Evolutionary conservation across 78 protist species (phyloP).

Genomic region (Salpingoeca rosetta): DNA sequence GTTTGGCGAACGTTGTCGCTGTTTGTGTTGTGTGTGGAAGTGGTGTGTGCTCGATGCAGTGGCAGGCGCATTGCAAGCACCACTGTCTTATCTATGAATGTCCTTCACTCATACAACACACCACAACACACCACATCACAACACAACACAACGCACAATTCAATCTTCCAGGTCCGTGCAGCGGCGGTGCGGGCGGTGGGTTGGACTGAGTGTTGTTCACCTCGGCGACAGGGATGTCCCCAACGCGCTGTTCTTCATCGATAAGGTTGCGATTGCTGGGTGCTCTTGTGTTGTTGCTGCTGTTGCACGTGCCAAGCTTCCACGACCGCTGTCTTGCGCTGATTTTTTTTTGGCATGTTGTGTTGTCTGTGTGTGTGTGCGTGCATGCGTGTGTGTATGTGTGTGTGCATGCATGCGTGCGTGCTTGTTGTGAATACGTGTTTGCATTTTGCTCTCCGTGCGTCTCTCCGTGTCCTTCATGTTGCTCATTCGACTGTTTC

Average conservation of each 20-base stretch:
- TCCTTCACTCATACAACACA: too few species aligned
- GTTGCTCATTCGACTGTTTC: too few species aligned
- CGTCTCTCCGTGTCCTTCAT: too few species aligned
- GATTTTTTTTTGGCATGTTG: not conserved
- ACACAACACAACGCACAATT: too few species aligned
- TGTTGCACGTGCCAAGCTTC: not conserved
- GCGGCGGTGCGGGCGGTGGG: slow-evolving; percentile 52
- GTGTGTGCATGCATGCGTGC: not conserved
- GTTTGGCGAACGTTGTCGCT: not conserved
- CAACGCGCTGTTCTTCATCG: slow-evolving; percentile 89
- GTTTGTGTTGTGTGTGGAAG: not conserved
- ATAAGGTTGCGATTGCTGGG: too few species aligned
- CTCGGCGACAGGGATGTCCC: slow-evolving; percentile 94
- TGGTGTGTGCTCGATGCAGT: not conserved
- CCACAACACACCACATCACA: too few species aligned
- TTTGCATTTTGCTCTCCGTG: not conserved
- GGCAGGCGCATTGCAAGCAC: too few species aligned
- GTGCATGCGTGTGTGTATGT: not conserved
- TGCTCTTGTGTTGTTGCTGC: not conserved
- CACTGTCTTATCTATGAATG: too few species aligned
- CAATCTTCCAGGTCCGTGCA: not conserved
- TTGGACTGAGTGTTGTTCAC: slow-evolving; percentile 85
- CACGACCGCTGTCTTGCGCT: not conserved
- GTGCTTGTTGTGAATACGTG: not conserved
- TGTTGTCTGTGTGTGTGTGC: not conserved